Percentiles rank a stretch among this genome's conserved stretches.
Conservation (phyloP, 2,329 filamentous ascomycete species). For the Aspergillus ruber region DNA sequence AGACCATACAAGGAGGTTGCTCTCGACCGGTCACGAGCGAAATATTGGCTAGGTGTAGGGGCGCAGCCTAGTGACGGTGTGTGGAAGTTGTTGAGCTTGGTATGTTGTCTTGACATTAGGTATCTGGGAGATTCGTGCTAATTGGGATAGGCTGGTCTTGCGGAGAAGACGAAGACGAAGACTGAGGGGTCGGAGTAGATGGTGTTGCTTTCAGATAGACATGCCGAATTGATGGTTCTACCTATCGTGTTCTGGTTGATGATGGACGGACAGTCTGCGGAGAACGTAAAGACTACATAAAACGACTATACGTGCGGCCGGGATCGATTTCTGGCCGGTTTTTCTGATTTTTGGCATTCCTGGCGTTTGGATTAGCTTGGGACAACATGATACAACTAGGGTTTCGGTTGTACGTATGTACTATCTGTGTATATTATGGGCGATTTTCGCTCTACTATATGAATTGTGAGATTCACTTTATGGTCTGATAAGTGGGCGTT, state of each 20-base stretch:
- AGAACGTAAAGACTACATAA: not conserved
- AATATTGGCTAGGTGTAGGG: constrained; percentile 95
- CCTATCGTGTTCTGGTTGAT: too few species aligned
- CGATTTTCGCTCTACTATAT: not conserved
- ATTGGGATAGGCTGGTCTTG: constrained; percentile 26
- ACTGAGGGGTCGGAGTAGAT: constrained; percentile 3
- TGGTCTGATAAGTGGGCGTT: not conserved
- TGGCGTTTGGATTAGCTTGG: not conserved
- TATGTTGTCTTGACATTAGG: constrained; percentile 32
- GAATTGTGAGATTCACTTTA: not conserved
- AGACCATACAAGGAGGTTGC: constrained; percentile 85
- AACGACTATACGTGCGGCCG: not conserved
- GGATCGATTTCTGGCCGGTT: not conserved
- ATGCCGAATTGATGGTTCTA: too few species aligned
- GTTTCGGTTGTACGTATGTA: not conserved
- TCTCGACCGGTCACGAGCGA: constrained; percentile 70
- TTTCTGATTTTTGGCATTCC: not conserved
- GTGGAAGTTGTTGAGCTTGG: constrained; percentile 81
- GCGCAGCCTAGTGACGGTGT: constrained; percentile 88
- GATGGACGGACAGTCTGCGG: not conserved
- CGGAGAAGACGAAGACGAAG: constrained; percentile 19
- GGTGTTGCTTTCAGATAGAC: too few species aligned
- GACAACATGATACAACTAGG: not conserved
- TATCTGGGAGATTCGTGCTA: not conserved
- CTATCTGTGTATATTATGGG: not conserved